Conservation (phyloP, 495 filamentous ascomycete genomes). For the Hypoxylon cercidicola region DNA sequence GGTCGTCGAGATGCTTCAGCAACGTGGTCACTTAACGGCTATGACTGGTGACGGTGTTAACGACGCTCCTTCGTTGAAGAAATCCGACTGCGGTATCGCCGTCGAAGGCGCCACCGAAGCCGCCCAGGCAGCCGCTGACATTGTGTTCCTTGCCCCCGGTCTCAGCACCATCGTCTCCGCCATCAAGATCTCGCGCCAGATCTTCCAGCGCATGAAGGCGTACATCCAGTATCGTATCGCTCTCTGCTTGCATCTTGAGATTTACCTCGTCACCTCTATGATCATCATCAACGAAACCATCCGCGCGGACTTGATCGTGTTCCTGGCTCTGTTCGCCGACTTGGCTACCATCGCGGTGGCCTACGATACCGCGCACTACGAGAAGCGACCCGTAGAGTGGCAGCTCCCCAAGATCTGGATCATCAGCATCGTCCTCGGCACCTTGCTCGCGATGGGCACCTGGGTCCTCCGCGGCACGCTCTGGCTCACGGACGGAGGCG, state of each 20-base stretch:
- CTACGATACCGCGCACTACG: slow-evolving; percentile 90
- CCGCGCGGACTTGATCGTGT: slow-evolving; percentile 84
- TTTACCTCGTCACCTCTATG: slow-evolving; percentile 90
- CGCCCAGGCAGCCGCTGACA: slow-evolving; percentile 88
- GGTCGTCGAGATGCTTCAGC: slow-evolving; percentile 94
- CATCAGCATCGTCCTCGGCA: slow-evolving; percentile 80
- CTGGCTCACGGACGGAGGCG: slow-evolving; percentile 74
- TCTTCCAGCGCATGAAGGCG: slow-evolving; percentile 96
- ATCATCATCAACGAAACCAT: slow-evolving; percentile 81
- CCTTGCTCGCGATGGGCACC: slow-evolving; percentile 79
- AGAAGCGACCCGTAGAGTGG: slow-evolving; percentile 87
- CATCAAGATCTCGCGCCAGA: slow-evolving; percentile 90
- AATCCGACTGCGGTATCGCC: slow-evolving; percentile 90
- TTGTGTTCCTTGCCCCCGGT: slow-evolving; percentile 89
- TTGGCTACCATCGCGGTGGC: slow-evolving; percentile 90
- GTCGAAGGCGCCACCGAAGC: slow-evolving; percentile 92
- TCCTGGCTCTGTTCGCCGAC: slow-evolving; percentile 92
- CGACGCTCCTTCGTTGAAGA: slow-evolving; percentile 93
- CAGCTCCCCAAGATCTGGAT: slow-evolving; percentile 91
- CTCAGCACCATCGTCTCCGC: slow-evolving; percentile 91
- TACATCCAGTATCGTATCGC: slow-evolving; percentile 96
- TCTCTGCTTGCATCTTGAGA: slow-evolving; percentile 84
- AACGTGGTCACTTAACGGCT: slow-evolving; percentile 91
- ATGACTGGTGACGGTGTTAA: slow-evolving; percentile 99
- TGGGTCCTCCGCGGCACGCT: slow-evolving; percentile 85